Evolutionary conservation across 1,139 yeast genomes (phyloP).

Genomic region (Candida sanyaensis): DNA sequence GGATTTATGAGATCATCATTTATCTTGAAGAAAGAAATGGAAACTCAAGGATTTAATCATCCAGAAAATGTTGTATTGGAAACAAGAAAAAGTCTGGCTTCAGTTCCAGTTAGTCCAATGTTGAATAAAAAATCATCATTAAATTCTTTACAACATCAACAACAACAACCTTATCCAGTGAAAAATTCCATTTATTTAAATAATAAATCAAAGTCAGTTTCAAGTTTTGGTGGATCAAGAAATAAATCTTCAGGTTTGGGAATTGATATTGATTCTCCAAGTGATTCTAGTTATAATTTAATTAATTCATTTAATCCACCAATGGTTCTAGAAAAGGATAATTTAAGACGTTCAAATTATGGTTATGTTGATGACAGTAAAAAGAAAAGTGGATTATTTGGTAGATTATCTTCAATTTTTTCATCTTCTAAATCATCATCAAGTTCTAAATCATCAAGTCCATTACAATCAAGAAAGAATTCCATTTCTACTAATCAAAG

Average conservation of each 20-base stretch:
- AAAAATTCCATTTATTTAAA: constrained; percentile 4
- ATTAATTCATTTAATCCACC: constrained; percentile 19
- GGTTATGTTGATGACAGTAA: constrained; percentile 14
- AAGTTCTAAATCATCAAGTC: not conserved
- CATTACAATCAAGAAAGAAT: constrained; percentile 8
- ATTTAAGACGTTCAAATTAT: not conserved
- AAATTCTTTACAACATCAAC: not conserved
- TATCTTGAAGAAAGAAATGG: constrained; percentile 37
- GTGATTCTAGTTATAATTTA: constrained; percentile 19
- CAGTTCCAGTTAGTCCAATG: constrained; percentile 10
- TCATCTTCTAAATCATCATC: constrained; percentile 15
- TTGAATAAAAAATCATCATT: constrained; percentile 5
- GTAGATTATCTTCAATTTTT: constrained; percentile 29
- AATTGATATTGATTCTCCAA: constrained; percentile 32
- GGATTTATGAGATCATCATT: constrained; percentile 46
- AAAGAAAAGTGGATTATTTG: constrained; percentile 30
- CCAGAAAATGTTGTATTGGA: constrained; percentile 32
- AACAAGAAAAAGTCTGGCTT: constrained; percentile 4
- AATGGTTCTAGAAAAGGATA: constrained; percentile 6
- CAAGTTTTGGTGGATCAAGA: constrained; percentile 4
- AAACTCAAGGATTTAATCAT: constrained; percentile 25
- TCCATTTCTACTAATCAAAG: constrained; percentile 12
- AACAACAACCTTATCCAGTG: not conserved
- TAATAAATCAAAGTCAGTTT: constrained; percentile 6
- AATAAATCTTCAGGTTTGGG: constrained; percentile 8